Evolutionary conservation across 768 basidiomycete genomes (phyloP).

Genomic region (Lactarius hengduanensis): DNA sequence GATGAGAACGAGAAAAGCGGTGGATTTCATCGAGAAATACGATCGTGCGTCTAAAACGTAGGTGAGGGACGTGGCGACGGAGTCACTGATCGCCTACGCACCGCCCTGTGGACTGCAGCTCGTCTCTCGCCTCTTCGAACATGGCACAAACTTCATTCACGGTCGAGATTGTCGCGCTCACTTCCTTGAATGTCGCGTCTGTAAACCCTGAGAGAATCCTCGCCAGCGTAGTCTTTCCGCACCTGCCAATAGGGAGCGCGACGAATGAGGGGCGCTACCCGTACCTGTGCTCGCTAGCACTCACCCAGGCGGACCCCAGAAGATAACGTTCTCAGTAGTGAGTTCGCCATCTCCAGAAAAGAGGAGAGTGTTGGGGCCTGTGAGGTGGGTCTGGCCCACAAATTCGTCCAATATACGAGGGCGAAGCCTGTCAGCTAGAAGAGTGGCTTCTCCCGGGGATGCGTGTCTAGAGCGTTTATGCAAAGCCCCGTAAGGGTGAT

Average conservation of each 20-base stretch:
- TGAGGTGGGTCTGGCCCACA: constrained; percentile 68
- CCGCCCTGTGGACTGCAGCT: constrained; percentile 65
- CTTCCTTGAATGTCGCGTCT: constrained; percentile 66
- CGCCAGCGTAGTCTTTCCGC: constrained; percentile 76
- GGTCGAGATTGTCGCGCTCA: constrained; percentile 69
- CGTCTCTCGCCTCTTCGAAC: constrained; percentile 72
- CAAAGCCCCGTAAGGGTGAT: not conserved
- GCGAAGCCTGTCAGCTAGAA: constrained; percentile 71
- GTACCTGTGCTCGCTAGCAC: constrained; percentile 2
- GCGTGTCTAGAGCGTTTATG: not conserved
- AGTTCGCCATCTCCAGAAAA: constrained; percentile 50
- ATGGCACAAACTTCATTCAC: constrained; percentile 70
- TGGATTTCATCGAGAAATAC: constrained; percentile 86
- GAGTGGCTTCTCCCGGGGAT: constrained; percentile 37
- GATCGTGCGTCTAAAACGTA: constrained; percentile 56
- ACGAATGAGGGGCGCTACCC: constrained; percentile 5
- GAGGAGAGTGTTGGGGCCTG: constrained; percentile 55
- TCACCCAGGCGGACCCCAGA: constrained; percentile 78
- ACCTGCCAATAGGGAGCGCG: constrained; percentile 38
- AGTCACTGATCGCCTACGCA: constrained; percentile 30
- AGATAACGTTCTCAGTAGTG: constrained; percentile 57
- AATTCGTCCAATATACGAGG: constrained; percentile 64
- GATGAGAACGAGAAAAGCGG: constrained; percentile 70
- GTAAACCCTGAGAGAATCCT: constrained; percentile 62
- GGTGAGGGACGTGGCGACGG: constrained; percentile 5